Base-by-base conservation (phyloP, 495 filamentous ascomycete species). In the Pyrenopolyporus hunteri region DNA sequence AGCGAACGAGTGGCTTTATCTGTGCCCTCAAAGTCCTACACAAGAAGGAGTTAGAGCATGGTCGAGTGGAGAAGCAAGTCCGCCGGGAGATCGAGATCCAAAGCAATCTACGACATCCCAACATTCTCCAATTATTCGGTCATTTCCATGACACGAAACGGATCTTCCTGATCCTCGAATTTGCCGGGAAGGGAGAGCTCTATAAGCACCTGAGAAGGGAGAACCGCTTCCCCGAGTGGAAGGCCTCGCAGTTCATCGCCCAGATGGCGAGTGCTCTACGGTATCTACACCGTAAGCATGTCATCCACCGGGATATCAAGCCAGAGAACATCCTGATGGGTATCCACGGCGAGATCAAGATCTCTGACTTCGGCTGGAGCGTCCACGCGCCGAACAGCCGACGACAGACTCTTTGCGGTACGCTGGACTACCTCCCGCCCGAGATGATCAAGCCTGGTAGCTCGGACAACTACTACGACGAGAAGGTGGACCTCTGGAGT, bases 251-350 rank as follows among this genome's bases (percentile, higher is more conserved):
- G 76, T 98, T 96, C 69, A 90, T 97, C 61, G 95, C 93, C n/a
- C 94, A 98, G 76, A 98, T 98, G 95, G 91, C 95, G 14, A 87
- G 89, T 37, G 94, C 94, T 17, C 77, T 98, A 64, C 86, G 85
- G 56, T 98, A 98, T 66, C 79, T 98, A 19, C 94, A 98, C 77
- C 91, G 90, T 71, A 98, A 98, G 78, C 94, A 98, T 71, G 91
- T 98, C 63, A 98, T 98, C 78, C 94, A 98, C 68, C 87, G 94
- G 37, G 94, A 98, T 65, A 98, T 98, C 78, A 98, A 98, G 78
- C 94, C 94, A 8, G 94, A 98, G 76, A 98, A 98, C 68, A 98
- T 98, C 64, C 85, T 98, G 11, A 87, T 98, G 31, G 94, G 94
- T 14, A 93, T 98, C 48, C 93, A 98, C 70, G 94, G 93, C 35